Evolutionary conservation across 352 stramenopile species (phyloP), one percentile per base, ranked within the genome.

Genomic region (Pythium insidiosum): DNA sequence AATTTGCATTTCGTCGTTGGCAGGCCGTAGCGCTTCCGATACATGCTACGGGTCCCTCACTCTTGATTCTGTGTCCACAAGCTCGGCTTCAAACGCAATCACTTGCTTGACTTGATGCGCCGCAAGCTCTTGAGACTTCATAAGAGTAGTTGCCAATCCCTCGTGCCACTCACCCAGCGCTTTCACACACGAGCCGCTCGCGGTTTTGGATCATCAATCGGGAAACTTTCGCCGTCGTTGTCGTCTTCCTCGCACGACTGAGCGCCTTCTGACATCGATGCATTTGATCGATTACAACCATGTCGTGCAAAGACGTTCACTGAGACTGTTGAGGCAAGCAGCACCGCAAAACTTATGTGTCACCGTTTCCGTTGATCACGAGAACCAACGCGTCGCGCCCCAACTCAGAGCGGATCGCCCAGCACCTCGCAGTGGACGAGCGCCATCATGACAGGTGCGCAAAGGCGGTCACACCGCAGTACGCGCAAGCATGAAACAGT

Each of bases 401-500:
- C 30, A 61, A 48, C 43, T 61, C 53, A 6, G 63, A 82, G 50
- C 19, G 80, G 68, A 21, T 63, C 56, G n/a, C 59, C 47, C 1
- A 85, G 73, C 41, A 43, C 58, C 10, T 43, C 65, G 22, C 29
- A 42, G 21, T 44, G 60, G 16, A 50, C 52, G 47, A 40, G 53
- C 47, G 42, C 55, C 49, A 31, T 61, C 18, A 24, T 63, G 11
- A 53, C 48, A 38, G 38, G 47, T 7, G 22, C 37, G 16, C 68
- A 66, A 30, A 86, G 63, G 31, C 78, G 68, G 29, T 74, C 66
- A 38, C 67, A 84, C 4, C 56, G 45, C 37, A 86, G 36, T 6
- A 70, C 63, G 22, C 84, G 66, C 29, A 86, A 34, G 37, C 68
- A 79, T 37, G 80, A 86, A 6, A 68, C 66, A 3, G 61, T 69